Evolutionary conservation across 2,329 filamentous ascomycete species (phyloP).

Genomic region (Colletotrichum plurivorum): DNA sequence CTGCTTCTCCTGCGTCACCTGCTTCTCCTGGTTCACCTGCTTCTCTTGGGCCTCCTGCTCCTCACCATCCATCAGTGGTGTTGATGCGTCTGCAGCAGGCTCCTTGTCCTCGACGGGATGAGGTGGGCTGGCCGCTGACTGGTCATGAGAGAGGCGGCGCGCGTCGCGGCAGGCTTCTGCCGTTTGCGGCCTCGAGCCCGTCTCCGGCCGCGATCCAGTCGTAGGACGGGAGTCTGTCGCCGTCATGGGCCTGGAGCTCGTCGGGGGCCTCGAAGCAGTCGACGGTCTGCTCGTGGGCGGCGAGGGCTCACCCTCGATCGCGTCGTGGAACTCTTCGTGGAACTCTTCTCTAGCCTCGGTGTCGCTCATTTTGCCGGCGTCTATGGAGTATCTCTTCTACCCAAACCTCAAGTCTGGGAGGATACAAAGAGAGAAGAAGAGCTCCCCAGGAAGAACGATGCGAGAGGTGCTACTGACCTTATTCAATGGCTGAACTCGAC

Average conservation of each 20-base stretch:
- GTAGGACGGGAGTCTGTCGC: too few relatives aligned
- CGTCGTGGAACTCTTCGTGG: not conserved
- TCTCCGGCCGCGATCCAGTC: not conserved
- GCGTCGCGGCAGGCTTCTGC: not conserved
- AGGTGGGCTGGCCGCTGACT: not conserved
- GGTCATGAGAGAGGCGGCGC: not conserved
- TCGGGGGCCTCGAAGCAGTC: not conserved
- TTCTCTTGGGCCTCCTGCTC: not conserved
- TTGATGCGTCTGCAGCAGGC: not conserved
- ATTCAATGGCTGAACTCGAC: not conserved
- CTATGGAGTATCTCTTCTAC: not conserved
- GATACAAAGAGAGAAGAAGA: not conserved
- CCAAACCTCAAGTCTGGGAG: not conserved
- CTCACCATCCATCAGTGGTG: not conserved
- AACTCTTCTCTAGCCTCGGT: not conserved
- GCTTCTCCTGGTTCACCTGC: not conserved
- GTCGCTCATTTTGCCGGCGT: not conserved
- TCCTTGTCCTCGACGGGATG: not conserved
- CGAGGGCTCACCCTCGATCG: not conserved
- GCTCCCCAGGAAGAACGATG: not conserved
- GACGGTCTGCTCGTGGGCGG: not conserved
- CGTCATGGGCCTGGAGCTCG: not conserved
- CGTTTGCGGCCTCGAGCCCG: not conserved
- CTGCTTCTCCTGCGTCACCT: slow-evolving; percentile 9
- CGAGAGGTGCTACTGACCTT: not conserved